Evolutionary conservation across 108 stramenopile genomes (phyloP).

Genomic region (Nannochloropsis gaditana): DNA sequence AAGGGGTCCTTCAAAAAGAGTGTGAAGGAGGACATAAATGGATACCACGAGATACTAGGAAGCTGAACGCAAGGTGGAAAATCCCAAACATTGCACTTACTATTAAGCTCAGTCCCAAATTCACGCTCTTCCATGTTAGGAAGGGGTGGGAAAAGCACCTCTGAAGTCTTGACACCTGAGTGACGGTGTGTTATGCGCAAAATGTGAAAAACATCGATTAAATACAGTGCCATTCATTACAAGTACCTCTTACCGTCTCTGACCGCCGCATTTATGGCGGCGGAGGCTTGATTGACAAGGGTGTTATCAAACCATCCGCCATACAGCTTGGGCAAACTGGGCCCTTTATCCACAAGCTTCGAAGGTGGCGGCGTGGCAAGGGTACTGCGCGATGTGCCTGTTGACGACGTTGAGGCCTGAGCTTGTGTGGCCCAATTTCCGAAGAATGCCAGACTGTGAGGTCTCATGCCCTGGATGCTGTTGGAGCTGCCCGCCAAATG

Average conservation of each 20-base stretch:
- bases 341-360: background rate
- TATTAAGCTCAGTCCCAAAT: background rate
- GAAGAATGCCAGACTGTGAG: background rate
- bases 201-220: background rate
- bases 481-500: too few species aligned
- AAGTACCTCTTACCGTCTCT: background rate
- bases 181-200: background rate
- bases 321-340: background rate
- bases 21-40: too few species aligned
- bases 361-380: background rate
- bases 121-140: slow-evolving; percentile 15
- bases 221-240: background rate
- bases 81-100: background rate
- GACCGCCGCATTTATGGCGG: background rate
- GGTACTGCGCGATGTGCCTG: background rate
- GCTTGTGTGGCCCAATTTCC: background rate
- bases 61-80: background rate
- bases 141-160: background rate
- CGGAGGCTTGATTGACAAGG: background rate
- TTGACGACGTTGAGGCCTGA: background rate
- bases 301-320: slow-evolving; percentile 17
- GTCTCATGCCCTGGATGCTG: too few species aligned
- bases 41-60: too few species aligned
- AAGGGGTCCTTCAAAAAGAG: too few species aligned
- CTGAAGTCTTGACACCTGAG: background rate